These are phyloP conservation scores for Obba rivulosa DNA, from an alignment of 768 basidiomycete genomes.

Conservation along the genomic window DNA sequence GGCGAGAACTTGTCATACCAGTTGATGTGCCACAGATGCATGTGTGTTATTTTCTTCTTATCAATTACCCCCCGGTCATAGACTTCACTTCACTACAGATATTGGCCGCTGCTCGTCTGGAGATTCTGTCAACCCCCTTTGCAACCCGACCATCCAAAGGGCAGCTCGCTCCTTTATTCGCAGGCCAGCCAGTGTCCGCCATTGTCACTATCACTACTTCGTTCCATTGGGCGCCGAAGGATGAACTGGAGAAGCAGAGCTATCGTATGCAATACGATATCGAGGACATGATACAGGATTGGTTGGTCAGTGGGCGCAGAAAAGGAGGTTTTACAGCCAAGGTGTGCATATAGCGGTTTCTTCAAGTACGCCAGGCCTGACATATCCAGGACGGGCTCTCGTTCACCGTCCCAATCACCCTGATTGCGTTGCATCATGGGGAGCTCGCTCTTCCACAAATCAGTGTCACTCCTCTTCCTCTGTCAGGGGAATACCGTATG, in stretches of 20 bases:
- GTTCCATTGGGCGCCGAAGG: conserved; percentile 66
- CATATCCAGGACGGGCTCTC: conserved; percentile 52
- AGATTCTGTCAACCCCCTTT: conserved; percentile 41
- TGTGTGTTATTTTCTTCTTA: conserved; percentile 37
- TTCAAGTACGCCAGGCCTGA: background rate
- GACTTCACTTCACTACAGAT: conserved; percentile 38
- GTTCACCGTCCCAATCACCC: conserved; percentile 56
- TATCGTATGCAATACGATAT: conserved; percentile 76
- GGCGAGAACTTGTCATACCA: conserved; percentile 77
- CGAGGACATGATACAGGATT: conserved; percentile 74
- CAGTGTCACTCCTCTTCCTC: conserved; percentile 52
- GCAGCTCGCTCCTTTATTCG: conserved; percentile 49
- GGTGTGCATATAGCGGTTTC: conserved; percentile 36
- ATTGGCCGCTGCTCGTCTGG: conserved; percentile 53
- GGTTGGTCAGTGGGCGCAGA: conserved; percentile 87
- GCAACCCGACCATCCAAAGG: conserved; percentile 14
- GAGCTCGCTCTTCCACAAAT: conserved; percentile 74
- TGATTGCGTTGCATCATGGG: conserved; percentile 87
- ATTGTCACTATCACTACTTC: conserved; percentile 63
- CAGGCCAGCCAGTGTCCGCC: conserved; percentile 82
- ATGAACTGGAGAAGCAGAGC: conserved; percentile 31
- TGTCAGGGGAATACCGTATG: conserved; percentile 49
- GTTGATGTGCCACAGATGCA: conserved; percentile 81
- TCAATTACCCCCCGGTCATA: conserved; percentile 7
- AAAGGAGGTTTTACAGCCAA: conserved; percentile 74